Percentiles rank a stretch among this genome's conserved stretches.
phyloP scores from a whole-genome alignment of 495 filamentous ascomycete species.

The Daldinia vernicosa region DNA sequence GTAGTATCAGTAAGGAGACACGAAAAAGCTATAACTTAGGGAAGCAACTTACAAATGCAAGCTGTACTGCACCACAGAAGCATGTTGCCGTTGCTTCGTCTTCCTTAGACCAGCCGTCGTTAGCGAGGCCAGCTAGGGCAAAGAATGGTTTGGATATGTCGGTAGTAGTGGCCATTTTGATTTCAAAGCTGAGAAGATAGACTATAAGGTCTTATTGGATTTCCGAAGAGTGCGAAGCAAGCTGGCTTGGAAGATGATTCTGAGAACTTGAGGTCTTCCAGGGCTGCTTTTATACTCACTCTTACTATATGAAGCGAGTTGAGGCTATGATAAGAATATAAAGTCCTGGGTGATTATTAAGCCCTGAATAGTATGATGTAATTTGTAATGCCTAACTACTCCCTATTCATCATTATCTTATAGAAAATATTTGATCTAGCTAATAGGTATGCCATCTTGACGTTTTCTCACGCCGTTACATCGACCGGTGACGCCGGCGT shows the following conservation, averaged over 20 bases:
- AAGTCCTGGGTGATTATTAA: not conserved
- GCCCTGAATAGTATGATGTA: not conserved
- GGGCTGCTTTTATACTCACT: not conserved
- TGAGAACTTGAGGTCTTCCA: not conserved
- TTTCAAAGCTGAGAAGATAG: not conserved
- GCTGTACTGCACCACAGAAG: slow-evolving; percentile 48
- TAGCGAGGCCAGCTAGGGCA: slow-evolving; percentile 40
- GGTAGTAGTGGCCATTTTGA: not conserved
- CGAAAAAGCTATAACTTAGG: not conserved
- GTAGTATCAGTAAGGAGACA: not conserved
- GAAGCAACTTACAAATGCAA: slow-evolving; percentile 54
- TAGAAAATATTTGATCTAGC: not conserved
- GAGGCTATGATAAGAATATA: not conserved
- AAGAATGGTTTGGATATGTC: slow-evolving; percentile 37
- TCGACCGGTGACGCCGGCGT: not conserved
- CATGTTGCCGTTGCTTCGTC: slow-evolving; percentile 29
- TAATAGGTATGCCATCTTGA: not conserved
- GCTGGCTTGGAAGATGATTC: not conserved
- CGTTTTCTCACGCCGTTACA: not conserved
- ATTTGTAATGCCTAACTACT: too few relatives aligned
- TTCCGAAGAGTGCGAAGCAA: not conserved
- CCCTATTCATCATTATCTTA: not conserved
- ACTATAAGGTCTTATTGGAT: not conserved
- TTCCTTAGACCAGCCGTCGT: slow-evolving; percentile 49
- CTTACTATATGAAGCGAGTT: not conserved